These are phyloP conservation scores for Talaromyces sp. DNA, from an alignment of 2,329 filamentous ascomycete genomes.

Conservation along the genomic window DNA sequence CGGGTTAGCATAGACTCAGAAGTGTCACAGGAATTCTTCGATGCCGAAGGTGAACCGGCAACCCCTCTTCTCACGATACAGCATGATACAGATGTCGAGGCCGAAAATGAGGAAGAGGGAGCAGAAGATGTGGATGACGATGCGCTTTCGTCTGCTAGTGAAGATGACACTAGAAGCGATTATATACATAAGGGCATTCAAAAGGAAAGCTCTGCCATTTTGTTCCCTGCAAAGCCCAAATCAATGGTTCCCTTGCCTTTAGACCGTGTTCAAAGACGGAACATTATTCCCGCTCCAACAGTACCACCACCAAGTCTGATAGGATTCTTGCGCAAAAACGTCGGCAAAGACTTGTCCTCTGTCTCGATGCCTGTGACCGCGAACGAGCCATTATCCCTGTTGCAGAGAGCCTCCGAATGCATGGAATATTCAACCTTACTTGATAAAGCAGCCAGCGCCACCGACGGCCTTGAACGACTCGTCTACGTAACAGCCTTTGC, in stretches of 20 bases:
- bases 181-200: slow-evolving; percentile 31
- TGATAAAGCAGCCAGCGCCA: slow-evolving; percentile 60
- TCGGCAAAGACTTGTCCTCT: slow-evolving; percentile 92
- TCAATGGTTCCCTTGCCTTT: slow-evolving; percentile 73
- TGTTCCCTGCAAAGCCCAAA: slow-evolving; percentile 74
- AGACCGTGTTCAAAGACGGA: slow-evolving; percentile 60
- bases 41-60: slow-evolving; percentile 63
- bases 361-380: slow-evolving; percentile 97
- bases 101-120: slow-evolving; percentile 56
- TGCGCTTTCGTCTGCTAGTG: slow-evolving; percentile 61
- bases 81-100: slow-evolving; percentile 64
- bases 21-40: slow-evolving; percentile 86
- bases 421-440: slow-evolving; percentile 85
- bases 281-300: slow-evolving; percentile 66
- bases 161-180: slow-evolving; percentile 47
- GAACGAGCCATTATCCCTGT: slow-evolving; percentile 83
- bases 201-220: slow-evolving; percentile 37
- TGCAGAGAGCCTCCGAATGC: slow-evolving; percentile 85
- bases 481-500: slow-evolving; percentile 87
- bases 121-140: slow-evolving; percentile 48
- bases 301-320: slow-evolving; percentile 85
- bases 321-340: slow-evolving; percentile 91
- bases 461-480: slow-evolving; percentile 63
- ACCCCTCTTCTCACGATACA: slow-evolving; percentile 72
- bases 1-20: slow-evolving; percentile 74